A percentile compares a stretch with the other conserved stretches of the same genome.
phyloP scores from a whole-genome alignment of 164 flowering plant genomes.

The Saururus chinensis region DNA sequence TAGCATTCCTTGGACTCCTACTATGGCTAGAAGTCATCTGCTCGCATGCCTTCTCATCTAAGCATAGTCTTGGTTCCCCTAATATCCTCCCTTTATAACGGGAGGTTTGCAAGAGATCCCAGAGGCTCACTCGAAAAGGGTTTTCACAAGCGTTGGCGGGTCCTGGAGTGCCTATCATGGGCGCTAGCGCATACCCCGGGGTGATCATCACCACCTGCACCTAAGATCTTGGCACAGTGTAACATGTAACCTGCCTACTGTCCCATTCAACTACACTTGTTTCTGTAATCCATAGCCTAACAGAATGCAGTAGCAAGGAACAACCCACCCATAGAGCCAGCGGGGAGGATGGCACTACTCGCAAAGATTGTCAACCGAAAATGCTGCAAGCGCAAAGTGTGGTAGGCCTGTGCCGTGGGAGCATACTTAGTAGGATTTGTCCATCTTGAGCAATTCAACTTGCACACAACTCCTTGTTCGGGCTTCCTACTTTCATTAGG shows the following conservation, averaged over 20 bases:
- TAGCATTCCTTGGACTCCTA: too few species aligned
- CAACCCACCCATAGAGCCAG: constrained; percentile 7
- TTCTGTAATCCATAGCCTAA: constrained; percentile 2
- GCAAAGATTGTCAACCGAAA: constrained; percentile 5
- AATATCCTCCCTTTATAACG: too few species aligned
- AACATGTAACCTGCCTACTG: constrained; percentile 2
- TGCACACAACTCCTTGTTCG: too few species aligned
- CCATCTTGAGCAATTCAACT: too few species aligned
- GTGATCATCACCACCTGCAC: constrained; percentile 7
- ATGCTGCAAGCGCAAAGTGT: constrained; percentile 1
- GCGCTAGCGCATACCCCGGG: constrained; percentile 3
- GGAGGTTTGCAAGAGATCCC: too few species aligned
- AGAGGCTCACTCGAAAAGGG: too few species aligned
- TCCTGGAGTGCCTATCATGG: constrained; percentile 3
- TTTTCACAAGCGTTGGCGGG: neutral
- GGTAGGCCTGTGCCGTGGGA: constrained; percentile 4
- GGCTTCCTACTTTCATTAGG: too few species aligned
- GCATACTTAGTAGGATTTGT: too few species aligned
- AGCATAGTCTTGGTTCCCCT: too few species aligned
- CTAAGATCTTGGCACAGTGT: constrained; percentile 3
- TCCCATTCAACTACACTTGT: constrained; percentile 4
- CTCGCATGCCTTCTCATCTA: too few species aligned
- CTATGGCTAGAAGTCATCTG: too few species aligned
- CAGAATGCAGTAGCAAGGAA: constrained; percentile 2
- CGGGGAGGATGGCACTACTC: constrained; percentile 8